phyloP scores from a whole-genome alignment of 306 rosid species.

The Prunus mira region DNA sequence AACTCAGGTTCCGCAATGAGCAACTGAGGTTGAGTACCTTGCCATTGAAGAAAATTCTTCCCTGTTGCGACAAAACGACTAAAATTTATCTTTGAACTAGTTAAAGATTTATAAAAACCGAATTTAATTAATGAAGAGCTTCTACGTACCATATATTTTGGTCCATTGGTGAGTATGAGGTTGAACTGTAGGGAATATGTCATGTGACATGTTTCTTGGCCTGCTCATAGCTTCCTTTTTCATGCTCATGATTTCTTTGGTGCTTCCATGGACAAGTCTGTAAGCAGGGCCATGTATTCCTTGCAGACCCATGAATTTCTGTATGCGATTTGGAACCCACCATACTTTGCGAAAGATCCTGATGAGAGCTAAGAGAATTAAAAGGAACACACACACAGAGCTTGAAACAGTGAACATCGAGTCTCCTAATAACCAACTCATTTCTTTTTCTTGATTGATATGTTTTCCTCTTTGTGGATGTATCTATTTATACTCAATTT shows the following conservation, averaged over 20 bases:
- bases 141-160: neutral
- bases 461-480: neutral
- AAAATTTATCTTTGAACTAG: neutral
- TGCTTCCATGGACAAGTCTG: constrained; percentile 22
- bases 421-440: neutral
- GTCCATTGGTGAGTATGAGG: constrained; percentile 25
- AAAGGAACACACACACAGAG: neutral
- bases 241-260: constrained; percentile 17
- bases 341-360: constrained; percentile 20
- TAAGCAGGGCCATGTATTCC: constrained; percentile 29
- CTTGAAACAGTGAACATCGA: neutral
- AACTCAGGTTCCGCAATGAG: constrained; percentile 27
- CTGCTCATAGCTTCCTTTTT: constrained; percentile 5
- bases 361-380: neutral
- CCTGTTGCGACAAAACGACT: constrained; percentile 6
- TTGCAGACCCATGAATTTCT: constrained; percentile 11
- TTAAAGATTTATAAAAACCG: neutral
- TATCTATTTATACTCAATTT: no score
- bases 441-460: neutral
- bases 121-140: neutral
- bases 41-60: constrained; percentile 28
- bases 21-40: constrained; percentile 21
- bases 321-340: constrained; percentile 31
- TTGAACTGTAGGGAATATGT: constrained; percentile 10
- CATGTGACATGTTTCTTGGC: constrained; percentile 15